These are phyloP conservation scores for Pleurotus eryngii DNA, from an alignment of 768 basidiomycete genomes.

Conservation along the genomic window DNA sequence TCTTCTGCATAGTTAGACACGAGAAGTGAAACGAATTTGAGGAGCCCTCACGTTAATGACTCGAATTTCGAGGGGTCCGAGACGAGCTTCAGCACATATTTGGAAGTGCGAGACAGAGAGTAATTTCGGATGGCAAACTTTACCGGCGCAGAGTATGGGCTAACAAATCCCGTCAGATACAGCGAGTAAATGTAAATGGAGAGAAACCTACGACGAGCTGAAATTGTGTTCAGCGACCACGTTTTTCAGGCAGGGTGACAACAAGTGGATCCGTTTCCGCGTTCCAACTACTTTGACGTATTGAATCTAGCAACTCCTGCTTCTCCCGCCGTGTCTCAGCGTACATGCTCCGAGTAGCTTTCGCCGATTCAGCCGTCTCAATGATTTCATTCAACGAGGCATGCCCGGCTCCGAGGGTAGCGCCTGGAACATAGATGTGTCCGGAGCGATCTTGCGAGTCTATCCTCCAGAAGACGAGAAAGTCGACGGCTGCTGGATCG, in stretches of 20 bases:
- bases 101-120: slow-evolving; percentile 60
- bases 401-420: slow-evolving; percentile 66
- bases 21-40: neutral
- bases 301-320: slow-evolving; percentile 58
- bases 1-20: slow-evolving; percentile 23
- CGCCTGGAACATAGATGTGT: slow-evolving; percentile 51
- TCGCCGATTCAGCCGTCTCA: slow-evolving; percentile 54
- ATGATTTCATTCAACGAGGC: slow-evolving; percentile 62
- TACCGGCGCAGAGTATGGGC: slow-evolving; percentile 53
- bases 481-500: slow-evolving; percentile 67
- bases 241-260: slow-evolving; percentile 44
- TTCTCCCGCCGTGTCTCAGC: slow-evolving; percentile 84
- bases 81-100: slow-evolving; percentile 53
- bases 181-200: slow-evolving; percentile 1
- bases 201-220: slow-evolving; percentile 53
- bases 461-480: slow-evolving; percentile 76
- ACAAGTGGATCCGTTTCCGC: slow-evolving; percentile 72
- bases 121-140: slow-evolving; percentile 65
- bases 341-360: slow-evolving; percentile 82
- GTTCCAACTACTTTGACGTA: slow-evolving; percentile 75
- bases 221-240: slow-evolving; percentile 60
- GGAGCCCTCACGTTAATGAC: slow-evolving; percentile 21
- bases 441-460: slow-evolving; percentile 59
- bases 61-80: slow-evolving; percentile 16
- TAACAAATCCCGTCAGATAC: slow-evolving; percentile 22